Conservation (phyloP, 176 grass and related monocot species). For the Saccharum officinarum region DNA sequence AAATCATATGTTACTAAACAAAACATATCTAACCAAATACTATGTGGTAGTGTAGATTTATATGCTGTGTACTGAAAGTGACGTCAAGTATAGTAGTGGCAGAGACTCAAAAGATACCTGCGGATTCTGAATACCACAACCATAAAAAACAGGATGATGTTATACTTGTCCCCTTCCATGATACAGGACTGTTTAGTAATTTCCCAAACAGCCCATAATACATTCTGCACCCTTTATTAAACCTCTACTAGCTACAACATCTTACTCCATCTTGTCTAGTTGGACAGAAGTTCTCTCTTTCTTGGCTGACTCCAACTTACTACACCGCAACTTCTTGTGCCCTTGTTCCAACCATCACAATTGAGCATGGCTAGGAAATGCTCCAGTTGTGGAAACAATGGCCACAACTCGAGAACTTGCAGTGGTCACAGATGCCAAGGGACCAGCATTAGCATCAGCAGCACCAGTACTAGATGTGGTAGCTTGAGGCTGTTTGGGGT, state of each 20-base stretch:
- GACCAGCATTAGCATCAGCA: not conserved
- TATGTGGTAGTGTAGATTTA: not conserved
- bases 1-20: not conserved
- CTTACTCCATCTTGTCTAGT: not conserved
- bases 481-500: constrained; percentile 75
- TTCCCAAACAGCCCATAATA: constrained; percentile 2
- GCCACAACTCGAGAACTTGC: constrained; percentile 87
- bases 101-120: not conserved
- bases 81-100: not conserved
- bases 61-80: constrained; percentile 22
- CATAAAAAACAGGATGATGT: constrained; percentile 11
- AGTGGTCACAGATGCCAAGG: constrained; percentile 22
- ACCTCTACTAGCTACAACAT: not conserved
- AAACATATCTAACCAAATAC: not conserved
- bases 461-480: not conserved
- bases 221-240: constrained; percentile 28
- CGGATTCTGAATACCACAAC: constrained; percentile 22
- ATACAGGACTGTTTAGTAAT: constrained; percentile 21
- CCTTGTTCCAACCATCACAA: constrained; percentile 10
- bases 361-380: constrained; percentile 67
- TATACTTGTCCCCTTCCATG: constrained; percentile 15
- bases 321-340: not conserved
- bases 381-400: constrained; percentile 75
- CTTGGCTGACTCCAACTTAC: not conserved
- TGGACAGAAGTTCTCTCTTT: constrained; percentile 5